Evolutionary conservation across 768 basidiomycete genomes (phyloP).

Genomic region (Boletellus sp.): DNA sequence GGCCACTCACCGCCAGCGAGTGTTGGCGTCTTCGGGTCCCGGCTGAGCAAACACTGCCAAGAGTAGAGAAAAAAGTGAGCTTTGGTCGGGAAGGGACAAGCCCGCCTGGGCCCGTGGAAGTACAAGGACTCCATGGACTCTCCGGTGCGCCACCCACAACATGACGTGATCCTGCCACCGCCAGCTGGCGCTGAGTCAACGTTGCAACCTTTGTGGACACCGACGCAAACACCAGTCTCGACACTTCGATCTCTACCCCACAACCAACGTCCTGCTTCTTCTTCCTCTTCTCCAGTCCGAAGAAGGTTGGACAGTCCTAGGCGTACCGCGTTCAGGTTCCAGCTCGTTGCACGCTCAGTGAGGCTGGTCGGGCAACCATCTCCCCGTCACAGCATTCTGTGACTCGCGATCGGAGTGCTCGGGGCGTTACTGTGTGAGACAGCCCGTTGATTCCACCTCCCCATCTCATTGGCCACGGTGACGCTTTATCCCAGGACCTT

Average conservation of each 20-base stretch:
- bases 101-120: not conserved
- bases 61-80: too few species aligned
- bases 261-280: not conserved
- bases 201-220: not conserved
- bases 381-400: slow-evolving; percentile 2
- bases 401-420: not conserved
- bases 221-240: too few species aligned
- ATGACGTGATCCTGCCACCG: not conserved
- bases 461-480: not conserved
- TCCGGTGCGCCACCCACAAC: not conserved
- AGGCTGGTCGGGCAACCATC: not conserved
- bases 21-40: too few species aligned
- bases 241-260: not conserved
- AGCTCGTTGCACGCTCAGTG: not conserved
- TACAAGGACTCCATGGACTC: not conserved
- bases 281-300: too few species aligned
- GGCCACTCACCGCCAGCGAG: too few species aligned
- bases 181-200: not conserved
- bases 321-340: not conserved
- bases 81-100: too few species aligned
- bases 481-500: not conserved
- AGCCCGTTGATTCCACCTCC: not conserved
- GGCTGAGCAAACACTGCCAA: too few species aligned
- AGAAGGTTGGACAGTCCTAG: too few species aligned
- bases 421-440: not conserved